Base-by-base conservation (phyloP, 2,329 filamentous ascomycete genomes). In the Akanthomyces uredinophilus region DNA sequence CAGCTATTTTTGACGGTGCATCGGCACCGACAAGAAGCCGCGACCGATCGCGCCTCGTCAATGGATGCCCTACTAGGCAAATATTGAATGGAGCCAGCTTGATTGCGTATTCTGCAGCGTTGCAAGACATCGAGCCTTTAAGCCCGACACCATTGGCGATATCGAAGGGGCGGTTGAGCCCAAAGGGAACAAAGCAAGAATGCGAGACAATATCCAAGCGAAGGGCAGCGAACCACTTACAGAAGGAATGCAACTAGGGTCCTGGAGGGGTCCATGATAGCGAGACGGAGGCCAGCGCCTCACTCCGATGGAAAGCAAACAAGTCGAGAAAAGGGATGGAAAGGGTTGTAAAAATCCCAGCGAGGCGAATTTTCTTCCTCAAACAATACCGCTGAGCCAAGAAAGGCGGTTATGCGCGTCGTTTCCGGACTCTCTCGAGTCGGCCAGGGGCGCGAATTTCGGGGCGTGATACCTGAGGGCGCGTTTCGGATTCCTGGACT, bases 171-270 rank as follows among this genome's bases (percentile, higher is more conserved):
- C 20, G 10, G 39, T 39, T 43, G 50, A 27, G 49, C 56, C 64
- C 22, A 54, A 60, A 65, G 32, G 60, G 62, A 62, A 67, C 63
- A 60, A 68, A 68, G 55, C 41, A 64, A 65, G 65, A 66, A 53
- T 63, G 64, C 63, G 67, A 57, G 56, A 64, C 66, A 67, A 64
- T 68, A 64, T 67, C 61, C 64, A 65, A 67, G 65, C 60, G 56
- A 66, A 65, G 57, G 29, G 60, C 68, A 63, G 54, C 46, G 58
- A 24, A 20, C 7, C 29, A 86, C 85, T 84, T 78, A 88, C 86
- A 88, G 74, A 75, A 86, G 81, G 72, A 90, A 89, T 64, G 87
- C 88, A 71, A 88, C 82, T 67, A 90, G 83, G 63, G 87, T 87
- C 24, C 86, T 88, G 47, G 79, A 79, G 59, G 83, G 83, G 73